These are phyloP conservation scores for Colletotrichum noveboracense DNA, from an alignment of 2,329 filamentous ascomycete genomes.

Conservation along the genomic window DNA sequence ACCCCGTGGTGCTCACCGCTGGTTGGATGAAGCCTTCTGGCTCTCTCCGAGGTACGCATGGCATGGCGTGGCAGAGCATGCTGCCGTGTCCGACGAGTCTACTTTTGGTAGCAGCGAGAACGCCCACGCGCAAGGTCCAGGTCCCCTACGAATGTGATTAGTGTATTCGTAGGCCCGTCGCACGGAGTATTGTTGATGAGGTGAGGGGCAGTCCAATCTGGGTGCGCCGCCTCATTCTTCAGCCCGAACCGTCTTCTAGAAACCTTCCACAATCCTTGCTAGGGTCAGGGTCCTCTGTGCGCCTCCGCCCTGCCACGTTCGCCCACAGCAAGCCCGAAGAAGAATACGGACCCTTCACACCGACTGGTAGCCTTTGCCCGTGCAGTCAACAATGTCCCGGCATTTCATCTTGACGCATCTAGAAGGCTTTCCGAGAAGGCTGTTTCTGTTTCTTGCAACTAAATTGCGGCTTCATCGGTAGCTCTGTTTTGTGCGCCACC, in stretches of 20 bases:
- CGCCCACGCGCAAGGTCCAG: slow-evolving; percentile 4
- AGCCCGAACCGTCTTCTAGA: slow-evolving; percentile 20
- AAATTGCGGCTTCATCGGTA: neutral
- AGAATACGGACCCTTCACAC: neutral
- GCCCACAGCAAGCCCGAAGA: neutral
- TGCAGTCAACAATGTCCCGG: neutral
- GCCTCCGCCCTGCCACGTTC: slow-evolving; percentile 10
- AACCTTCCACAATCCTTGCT: slow-evolving; percentile 18
- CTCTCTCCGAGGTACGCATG: neutral
- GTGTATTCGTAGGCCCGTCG: neutral
- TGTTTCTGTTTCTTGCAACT: neutral
- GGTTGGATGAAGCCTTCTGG: neutral
- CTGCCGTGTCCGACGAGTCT: neutral
- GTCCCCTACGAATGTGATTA: neutral
- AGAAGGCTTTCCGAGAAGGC: neutral
- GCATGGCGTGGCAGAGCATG: neutral
- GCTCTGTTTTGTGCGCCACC: neutral
- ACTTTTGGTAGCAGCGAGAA: neutral
- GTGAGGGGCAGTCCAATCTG: neutral
- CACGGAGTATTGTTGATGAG: neutral
- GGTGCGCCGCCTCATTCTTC: slow-evolving; percentile 7
- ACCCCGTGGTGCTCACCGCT: slow-evolving; percentile 4
- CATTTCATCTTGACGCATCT: neutral
- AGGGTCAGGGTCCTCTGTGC: slow-evolving; percentile 13
- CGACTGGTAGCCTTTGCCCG: neutral